Conservation (phyloP, 345 rosid genomes). For the Eutrema yunnanense region DNA sequence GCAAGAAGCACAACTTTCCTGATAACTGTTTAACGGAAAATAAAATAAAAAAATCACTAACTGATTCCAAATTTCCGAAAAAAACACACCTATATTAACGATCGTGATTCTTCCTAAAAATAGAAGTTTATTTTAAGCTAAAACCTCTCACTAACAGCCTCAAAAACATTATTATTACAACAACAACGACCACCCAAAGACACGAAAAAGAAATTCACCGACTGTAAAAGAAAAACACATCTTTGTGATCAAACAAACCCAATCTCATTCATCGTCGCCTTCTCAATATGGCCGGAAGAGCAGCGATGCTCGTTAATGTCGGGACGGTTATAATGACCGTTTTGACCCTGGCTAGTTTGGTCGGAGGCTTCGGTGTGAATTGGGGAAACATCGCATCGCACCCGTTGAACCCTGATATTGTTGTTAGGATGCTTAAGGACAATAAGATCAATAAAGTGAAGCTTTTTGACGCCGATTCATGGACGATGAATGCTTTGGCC, state of each 20-base stretch:
- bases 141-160: slow-evolving; percentile 7
- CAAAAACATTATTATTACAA: slow-evolving; percentile 24
- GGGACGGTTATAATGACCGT: slow-evolving; percentile 24
- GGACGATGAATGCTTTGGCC: slow-evolving; percentile 44
- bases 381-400: slow-evolving; percentile 77
- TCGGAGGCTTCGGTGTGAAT: slow-evolving; percentile 59
- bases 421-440: slow-evolving; percentile 65
- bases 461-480: slow-evolving; percentile 68
- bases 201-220: not conserved
- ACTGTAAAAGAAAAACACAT: not conserved
- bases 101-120: slow-evolving; percentile 7
- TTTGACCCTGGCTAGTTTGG: slow-evolving; percentile 22
- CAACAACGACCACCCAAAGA: slow-evolving; percentile 17
- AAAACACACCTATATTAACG: not conserved
- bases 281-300: slow-evolving; percentile 26
- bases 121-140: slow-evolving; percentile 22
- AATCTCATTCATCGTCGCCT: slow-evolving; percentile 10
- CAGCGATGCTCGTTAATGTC: slow-evolving; percentile 21
- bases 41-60: not conserved
- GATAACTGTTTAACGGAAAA: not conserved
- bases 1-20: not conserved
- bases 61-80: slow-evolving; percentile 9
- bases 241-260: not conserved
- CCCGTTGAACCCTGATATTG: slow-evolving; percentile 44
- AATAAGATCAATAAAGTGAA: slow-evolving; percentile 62